These are phyloP conservation scores for Mycena haematopus DNA, from an alignment of 768 basidiomycete species.

Conservation along the genomic window DNA sequence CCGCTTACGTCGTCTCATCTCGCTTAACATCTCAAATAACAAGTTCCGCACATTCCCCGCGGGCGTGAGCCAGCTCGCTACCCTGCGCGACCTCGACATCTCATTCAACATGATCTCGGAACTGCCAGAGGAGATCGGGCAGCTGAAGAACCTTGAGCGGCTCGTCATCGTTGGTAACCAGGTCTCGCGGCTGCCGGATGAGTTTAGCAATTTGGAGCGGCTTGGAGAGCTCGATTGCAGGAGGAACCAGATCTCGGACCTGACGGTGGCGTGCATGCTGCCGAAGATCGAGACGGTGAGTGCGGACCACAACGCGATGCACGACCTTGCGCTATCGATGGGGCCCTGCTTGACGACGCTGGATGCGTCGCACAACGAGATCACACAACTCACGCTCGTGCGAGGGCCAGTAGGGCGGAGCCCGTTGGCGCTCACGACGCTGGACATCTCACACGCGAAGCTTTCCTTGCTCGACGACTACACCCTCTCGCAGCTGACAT, in stretches of 20 bases:
- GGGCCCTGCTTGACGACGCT: slow-evolving; percentile 70
- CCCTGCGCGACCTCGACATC: slow-evolving; percentile 86
- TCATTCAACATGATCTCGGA: slow-evolving; percentile 92
- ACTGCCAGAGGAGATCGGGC: slow-evolving; percentile 81
- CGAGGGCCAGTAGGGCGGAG: slow-evolving; percentile 51
- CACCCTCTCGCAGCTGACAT: slow-evolving; percentile 73
- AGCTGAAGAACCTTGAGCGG: slow-evolving; percentile 69
- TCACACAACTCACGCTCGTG: slow-evolving; percentile 75
- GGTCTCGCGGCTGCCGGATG: slow-evolving; percentile 72
- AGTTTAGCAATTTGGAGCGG: slow-evolving; percentile 59
- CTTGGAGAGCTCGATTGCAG: slow-evolving; percentile 83
- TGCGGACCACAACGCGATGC: slow-evolving; percentile 85
- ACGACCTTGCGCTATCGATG: slow-evolving; percentile 79
- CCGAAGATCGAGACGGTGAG: slow-evolving; percentile 71
- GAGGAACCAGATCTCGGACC: slow-evolving; percentile 81
- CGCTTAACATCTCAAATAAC: slow-evolving; percentile 96
- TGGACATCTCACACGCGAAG: slow-evolving; percentile 90
- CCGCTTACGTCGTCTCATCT: slow-evolving; percentile 69
- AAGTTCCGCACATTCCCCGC: slow-evolving; percentile 80
- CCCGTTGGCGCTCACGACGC: slow-evolving; percentile 67
- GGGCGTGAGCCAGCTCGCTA: slow-evolving; percentile 74
- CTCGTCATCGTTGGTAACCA: slow-evolving; percentile 89
- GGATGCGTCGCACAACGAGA: slow-evolving; percentile 87
- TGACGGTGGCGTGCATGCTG: slow-evolving; percentile 70
- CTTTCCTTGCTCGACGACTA: slow-evolving; percentile 82